Conservation (phyloP, 176 grass and related monocot species). For the Avena eriantha region DNA sequence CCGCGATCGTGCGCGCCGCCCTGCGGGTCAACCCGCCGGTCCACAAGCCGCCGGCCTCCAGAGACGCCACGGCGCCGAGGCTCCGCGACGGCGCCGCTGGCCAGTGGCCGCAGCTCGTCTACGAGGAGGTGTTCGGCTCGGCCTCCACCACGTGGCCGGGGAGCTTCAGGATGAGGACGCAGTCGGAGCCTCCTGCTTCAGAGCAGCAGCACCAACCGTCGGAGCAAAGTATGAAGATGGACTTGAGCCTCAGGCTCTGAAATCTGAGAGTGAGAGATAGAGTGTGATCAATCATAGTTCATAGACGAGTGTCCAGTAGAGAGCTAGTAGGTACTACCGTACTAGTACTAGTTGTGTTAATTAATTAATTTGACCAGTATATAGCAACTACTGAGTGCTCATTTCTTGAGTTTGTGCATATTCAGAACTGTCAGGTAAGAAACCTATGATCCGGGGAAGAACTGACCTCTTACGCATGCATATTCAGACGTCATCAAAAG, state of each 20-base stretch:
- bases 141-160: constrained; percentile 63
- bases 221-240: constrained; percentile 69
- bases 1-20: constrained; percentile 50
- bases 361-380: constrained; percentile 33
- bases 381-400: constrained; percentile 37
- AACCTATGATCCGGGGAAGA: constrained; percentile 36
- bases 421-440: background rate
- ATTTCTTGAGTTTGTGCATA: constrained; percentile 17
- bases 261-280: background rate
- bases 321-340: no score
- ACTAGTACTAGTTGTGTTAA: constrained; percentile 28
- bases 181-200: constrained; percentile 48
- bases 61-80: constrained; percentile 51
- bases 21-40: constrained; percentile 52
- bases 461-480: constrained; percentile 8
- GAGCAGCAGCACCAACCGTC: constrained; percentile 22
- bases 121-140: constrained; percentile 53
- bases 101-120: constrained; percentile 47
- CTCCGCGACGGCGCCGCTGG: constrained; percentile 47
- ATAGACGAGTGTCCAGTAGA: constrained; percentile 3
- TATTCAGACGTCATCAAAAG: constrained; percentile 28
- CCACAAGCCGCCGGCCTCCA: constrained; percentile 48
- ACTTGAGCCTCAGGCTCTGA: constrained; percentile 81
- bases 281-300: no score
- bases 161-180: constrained; percentile 65